Evolutionary conservation across 2,329 filamentous ascomycete genomes (phyloP), one percentile per base, ranked within the genome.

Genomic region (Alternaria ventricosa): DNA sequence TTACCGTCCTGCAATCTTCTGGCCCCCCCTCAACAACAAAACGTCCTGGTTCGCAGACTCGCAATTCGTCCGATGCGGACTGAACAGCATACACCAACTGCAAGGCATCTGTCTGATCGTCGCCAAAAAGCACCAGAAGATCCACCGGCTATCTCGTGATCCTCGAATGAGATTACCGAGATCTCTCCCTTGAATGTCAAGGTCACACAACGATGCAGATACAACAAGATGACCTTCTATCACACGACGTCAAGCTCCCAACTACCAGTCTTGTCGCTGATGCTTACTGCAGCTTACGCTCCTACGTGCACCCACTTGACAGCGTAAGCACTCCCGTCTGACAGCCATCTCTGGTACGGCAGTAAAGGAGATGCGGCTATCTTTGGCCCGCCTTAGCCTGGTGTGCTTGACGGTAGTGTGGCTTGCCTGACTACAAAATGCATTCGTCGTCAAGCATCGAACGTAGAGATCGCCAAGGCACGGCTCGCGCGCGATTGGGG

Each of bases 261-360:
- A 56, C 55, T 69, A 70, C 71, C 64, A 33, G 70, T 65, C 63
- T 66, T 62, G 60, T 55, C 53, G 44, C 60, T 67, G 64, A 56
- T 66, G 72, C 70, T 75, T 68, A 74, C 72, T 64, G 70, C 67
- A 49, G 69, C 70, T 75, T 72, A 75, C 63, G 33, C 45, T 67
- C 64, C 65, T 28, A 70, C 69, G 66, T 75, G 72, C 68, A 67
- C 60, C 33, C 10, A 61, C 10, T 25, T 49, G 33, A 57, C 41
- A 9, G 30, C 41, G 41, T 63, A 47, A 65, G 56, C 66, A 65
- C 56, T 41, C 61, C 43, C 60, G 63, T 71, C 67, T 72, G 70
- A 71, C 65, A 69, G 66, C 25, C 63, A 71, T 64, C 43, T 44
- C 18, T 55, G 20, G 55, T 46, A 44, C 50, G 60, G 60, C 47